Percentiles rank a stretch among this genome's conserved stretches.
Evolutionary conservation across 2,329 filamentous ascomycete species (phyloP).

Genomic region (Penicillium paneum): DNA sequence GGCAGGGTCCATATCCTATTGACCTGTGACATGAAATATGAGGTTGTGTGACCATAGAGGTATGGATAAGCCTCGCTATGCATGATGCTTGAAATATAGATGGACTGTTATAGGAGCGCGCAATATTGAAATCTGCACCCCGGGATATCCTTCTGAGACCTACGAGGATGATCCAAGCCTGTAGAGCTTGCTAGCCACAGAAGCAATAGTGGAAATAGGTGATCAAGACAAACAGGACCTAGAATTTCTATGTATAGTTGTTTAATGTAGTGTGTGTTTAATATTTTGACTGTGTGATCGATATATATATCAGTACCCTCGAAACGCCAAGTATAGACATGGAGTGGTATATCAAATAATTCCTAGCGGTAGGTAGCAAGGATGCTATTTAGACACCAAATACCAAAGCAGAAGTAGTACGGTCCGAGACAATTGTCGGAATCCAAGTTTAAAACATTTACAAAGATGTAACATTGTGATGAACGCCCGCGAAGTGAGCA

Average conservation of each 20-base stretch:
- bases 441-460: neutral
- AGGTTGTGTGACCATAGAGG: neutral
- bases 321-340: neutral
- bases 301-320: neutral
- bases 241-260: neutral
- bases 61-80: neutral
- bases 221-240: neutral
- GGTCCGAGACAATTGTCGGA: neutral
- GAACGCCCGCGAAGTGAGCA: neutral
- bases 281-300: neutral
- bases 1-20: constrained; percentile 2
- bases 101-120: neutral
- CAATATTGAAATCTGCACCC: constrained; percentile 1
- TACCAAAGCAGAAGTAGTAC: neutral
- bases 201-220: neutral
- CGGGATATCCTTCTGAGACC: constrained; percentile 2
- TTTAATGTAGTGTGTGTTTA: neutral
- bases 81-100: neutral
- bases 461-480: neutral
- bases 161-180: neutral
- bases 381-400: neutral
- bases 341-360: neutral
- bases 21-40: neutral
- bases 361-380: neutral
- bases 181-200: neutral